Evolutionary conservation across 495 filamentous ascomycete species (phyloP).

Genomic region (Penicillium taxi): DNA sequence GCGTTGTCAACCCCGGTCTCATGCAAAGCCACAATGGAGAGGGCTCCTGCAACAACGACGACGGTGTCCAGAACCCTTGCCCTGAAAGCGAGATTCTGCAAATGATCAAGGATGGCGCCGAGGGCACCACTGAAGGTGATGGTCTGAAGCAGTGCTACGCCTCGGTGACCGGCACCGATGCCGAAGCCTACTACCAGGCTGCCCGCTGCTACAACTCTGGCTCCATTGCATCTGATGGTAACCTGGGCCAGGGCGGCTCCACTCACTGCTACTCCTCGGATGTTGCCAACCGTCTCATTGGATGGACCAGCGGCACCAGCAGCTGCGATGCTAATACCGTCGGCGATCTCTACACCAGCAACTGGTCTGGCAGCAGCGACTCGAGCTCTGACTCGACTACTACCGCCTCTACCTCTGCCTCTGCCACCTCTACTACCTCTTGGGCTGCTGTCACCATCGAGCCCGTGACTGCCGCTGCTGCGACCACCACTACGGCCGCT

Average conservation of each 20-base stretch:
- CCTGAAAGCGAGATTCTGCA: conserved; percentile 31
- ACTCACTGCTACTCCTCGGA: conserved; percentile 52
- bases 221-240: conserved; percentile 32
- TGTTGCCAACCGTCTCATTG: conserved; percentile 49
- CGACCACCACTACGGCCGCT: conserved; percentile 6
- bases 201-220: conserved; percentile 54
- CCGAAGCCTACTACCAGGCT: conserved; percentile 40
- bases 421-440: conserved; percentile 1
- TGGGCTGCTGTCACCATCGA: conserved; percentile 1
- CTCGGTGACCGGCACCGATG: conserved; percentile 17
- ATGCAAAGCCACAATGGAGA: conserved; percentile 48
- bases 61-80: conserved; percentile 34
- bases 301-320: conserved; percentile 33
- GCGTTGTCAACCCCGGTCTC: conserved; percentile 45
- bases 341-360: conserved; percentile 4
- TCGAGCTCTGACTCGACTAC: conserved; percentile 11
- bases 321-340: conserved; percentile 13
- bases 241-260: conserved; percentile 43
- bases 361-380: conserved; percentile 5
- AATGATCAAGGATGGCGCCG: conserved; percentile 44
- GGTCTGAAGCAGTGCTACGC: conserved; percentile 35
- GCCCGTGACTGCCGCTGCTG: conserved; percentile 1
- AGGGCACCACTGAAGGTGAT: conserved; percentile 31
- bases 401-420: not conserved
- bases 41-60: conserved; percentile 37